phyloP scores from a whole-genome alignment of 176 grass and related monocot genomes.

The Juncus inflexus region DNA sequence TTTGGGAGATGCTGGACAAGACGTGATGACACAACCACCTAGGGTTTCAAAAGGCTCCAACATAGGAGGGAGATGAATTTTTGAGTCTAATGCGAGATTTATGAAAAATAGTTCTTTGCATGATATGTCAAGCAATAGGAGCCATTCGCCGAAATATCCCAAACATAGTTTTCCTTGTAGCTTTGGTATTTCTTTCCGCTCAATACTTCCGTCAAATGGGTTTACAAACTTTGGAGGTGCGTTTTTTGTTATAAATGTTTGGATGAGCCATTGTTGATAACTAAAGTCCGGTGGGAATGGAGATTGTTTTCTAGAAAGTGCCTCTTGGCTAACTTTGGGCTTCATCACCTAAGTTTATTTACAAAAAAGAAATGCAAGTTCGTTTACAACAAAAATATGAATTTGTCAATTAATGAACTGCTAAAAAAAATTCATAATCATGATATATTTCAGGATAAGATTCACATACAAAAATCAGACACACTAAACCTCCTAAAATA shows the following conservation, averaged over 20 bases:
- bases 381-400: no score
- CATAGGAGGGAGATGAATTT: conserved; percentile 11
- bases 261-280: no score
- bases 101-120: conserved; percentile 15
- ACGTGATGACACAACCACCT: conserved; percentile 2
- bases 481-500: no score
- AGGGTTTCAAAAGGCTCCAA: neutral
- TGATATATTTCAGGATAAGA: no score
- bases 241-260: neutral
- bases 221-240: no score
- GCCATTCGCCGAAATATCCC: conserved; percentile 3
- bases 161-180: neutral
- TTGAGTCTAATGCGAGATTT: neutral
- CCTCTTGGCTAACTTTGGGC: neutral
- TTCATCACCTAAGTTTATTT: neutral
- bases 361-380: no score
- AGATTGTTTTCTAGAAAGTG: neutral
- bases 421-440: no score
- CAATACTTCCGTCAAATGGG: no score
- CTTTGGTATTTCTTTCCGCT: no score
- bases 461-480: no score
- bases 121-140: neutral
- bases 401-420: no score
- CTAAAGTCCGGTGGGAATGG: no score
- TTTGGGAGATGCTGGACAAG: conserved; percentile 2